Conservation (phyloP, 169 alveolate species). For the Plasmodium knowlesi region DNA sequence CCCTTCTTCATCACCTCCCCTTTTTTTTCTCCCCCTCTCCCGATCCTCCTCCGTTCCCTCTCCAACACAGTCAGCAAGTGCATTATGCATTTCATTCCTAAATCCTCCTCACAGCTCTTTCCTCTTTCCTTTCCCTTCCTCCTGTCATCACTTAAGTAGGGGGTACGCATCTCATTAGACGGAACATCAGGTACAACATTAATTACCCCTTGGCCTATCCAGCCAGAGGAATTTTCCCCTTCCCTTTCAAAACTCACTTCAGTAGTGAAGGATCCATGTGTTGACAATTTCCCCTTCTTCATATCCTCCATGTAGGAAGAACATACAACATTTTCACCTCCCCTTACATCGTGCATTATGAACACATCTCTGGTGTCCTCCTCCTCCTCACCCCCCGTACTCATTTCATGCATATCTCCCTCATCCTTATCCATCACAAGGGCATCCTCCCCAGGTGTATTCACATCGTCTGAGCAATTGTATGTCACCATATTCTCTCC, state of each 20-base stretch:
- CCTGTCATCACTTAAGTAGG: not conserved
- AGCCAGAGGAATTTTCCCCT: not conserved
- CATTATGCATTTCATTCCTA: not conserved
- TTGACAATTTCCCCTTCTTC: not conserved
- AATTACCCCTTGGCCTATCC: not conserved
- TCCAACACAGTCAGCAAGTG: conserved; percentile 32
- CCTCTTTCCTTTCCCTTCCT: not conserved
- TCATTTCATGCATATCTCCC: not conserved
- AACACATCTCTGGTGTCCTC: not conserved
- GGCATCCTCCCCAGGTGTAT: not conserved
- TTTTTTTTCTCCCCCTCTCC: not conserved
- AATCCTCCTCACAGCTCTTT: conserved; percentile 11
- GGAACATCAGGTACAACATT: not conserved
- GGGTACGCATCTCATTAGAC: not conserved
- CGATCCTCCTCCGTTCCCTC: not conserved
- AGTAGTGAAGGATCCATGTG: not conserved
- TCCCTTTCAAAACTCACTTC: not conserved
- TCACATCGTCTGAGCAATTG: not conserved
- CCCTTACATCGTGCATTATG: not conserved
- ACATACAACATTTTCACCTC: not conserved
- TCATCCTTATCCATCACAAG: not conserved
- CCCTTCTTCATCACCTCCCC: not conserved
- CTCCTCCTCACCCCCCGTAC: not conserved
- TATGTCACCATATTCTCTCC: not conserved
- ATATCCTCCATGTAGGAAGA: not conserved